Evolutionary conservation across 352 stramenopile genomes (phyloP), one percentile per base, ranked within the genome.

Genomic region (Elongisporangium prolatum): DNA sequence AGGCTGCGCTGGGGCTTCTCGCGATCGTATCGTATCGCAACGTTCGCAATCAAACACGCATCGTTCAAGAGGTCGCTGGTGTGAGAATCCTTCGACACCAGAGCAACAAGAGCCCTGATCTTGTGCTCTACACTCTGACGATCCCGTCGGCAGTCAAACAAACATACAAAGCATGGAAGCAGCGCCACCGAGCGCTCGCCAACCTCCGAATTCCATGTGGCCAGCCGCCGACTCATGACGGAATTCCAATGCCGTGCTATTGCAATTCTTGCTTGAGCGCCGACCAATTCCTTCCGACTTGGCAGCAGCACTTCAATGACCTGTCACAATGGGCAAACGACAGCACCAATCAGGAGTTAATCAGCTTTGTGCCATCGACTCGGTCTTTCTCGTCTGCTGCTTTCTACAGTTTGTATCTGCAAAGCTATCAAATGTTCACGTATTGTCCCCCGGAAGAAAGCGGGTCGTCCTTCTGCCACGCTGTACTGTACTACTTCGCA

Each of bases 221-320:
- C 2, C 44, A 50, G 0, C 74, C 75, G 21, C 75, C 78, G n/a
- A 21, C 52, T 20, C 56, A 60, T 3, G 64, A 84, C 16, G 74
- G 74, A 0, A 63, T 84, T 6, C 72, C 79, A 6, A 71, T 65
- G 38, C 58, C 76, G 8, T 87, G 76, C 37, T 72, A 76, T 28
- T 84, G 79, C 47, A 68, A 89, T n/a, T 57, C 68, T 28, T 89
- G 79, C 48, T 61, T 86, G 11, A 74, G 79, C 7, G 49, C 60
- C 0, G 61, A 74, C 16, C 74, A 89, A 50, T 65, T 84, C 37
- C 52, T 84, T 0, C 56, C 74, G 8, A 83, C 76, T 9, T 89
- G 76, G 79, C 64, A 70, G 18, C 62, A 79, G 16, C 79, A 87
- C 65, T 86, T 80, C 20, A 60, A 69, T 10, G 76, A 87, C 57